These are phyloP conservation scores for Crithidia fasciculata DNA, from an alignment of 208 protist species.

Conservation along the genomic window DNA sequence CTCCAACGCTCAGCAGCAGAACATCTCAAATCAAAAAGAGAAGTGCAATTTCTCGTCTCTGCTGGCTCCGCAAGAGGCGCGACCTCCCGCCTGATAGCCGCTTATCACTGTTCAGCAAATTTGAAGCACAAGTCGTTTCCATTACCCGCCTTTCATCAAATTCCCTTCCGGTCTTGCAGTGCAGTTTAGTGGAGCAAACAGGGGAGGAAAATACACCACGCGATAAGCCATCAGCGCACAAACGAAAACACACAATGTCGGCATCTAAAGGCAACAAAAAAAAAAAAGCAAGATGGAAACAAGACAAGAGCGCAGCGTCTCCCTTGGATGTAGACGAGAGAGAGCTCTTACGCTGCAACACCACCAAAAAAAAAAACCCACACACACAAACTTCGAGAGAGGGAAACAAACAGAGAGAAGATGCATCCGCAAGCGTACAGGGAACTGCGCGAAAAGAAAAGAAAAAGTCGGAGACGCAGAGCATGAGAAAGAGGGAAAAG, in stretches of 20 bases:
- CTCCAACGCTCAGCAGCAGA: too few relatives aligned
- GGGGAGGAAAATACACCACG: background rate
- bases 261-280: background rate
- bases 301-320: background rate
- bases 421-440: background rate
- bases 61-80: too few relatives aligned
- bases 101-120: too few relatives aligned
- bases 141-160: background rate
- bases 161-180: background rate
- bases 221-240: conserved; percentile 5
- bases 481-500: too few relatives aligned
- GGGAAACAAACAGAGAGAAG: background rate
- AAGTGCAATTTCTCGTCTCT: too few relatives aligned
- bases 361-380: background rate
- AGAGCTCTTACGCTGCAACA: too few relatives aligned
- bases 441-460: too few relatives aligned
- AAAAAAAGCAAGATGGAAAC: conserved; percentile 7
- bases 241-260: conserved; percentile 10
- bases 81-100: too few relatives aligned
- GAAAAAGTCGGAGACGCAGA: too few relatives aligned
- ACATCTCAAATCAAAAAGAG: too few relatives aligned
- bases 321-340: too few relatives aligned
- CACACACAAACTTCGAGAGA: background rate
- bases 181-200: background rate
- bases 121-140: too few relatives aligned